phyloP scores from a whole-genome alignment of 208 protist genomes.

The Acanthamoeba sp. region DNA sequence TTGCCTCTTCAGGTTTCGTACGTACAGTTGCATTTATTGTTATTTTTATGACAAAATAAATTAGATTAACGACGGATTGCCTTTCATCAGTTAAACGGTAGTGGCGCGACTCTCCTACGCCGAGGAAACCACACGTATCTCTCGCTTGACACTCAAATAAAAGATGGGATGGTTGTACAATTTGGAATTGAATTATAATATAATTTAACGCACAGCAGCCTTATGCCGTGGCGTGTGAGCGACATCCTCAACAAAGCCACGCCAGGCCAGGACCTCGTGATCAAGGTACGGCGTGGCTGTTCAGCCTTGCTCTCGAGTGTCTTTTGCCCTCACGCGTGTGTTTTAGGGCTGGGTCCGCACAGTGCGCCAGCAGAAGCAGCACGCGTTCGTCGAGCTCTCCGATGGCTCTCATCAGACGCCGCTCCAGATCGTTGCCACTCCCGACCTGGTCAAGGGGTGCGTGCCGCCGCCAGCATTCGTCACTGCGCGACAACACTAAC shows the following conservation, averaged over 20 bases:
- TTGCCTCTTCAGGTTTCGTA: too few relatives aligned
- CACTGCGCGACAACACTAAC: too few relatives aligned
- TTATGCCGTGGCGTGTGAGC: conserved; percentile 31
- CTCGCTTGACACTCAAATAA: too few relatives aligned
- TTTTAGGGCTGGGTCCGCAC: conserved; percentile 56
- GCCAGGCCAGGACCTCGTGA: conserved; percentile 35
- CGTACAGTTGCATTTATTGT: too few relatives aligned
- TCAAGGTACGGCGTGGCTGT: conserved; percentile 17
- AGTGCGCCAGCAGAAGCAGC: conserved; percentile 71
- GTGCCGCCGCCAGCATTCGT: neutral
- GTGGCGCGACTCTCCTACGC: too few relatives aligned
- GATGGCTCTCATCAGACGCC: conserved; percentile 54
- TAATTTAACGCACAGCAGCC: too few relatives aligned
- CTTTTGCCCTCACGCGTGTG: neutral
- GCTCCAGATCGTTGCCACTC: conserved; percentile 64
- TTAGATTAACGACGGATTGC: too few relatives aligned
- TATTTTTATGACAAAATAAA: too few relatives aligned
- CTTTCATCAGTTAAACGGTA: too few relatives aligned
- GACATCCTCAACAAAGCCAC: conserved; percentile 31
- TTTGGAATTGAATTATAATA: too few relatives aligned
- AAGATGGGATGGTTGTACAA: too few relatives aligned
- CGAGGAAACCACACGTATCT: too few relatives aligned
- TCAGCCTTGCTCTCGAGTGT: neutral
- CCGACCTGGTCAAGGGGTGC: conserved; percentile 61
- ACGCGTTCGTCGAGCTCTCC: conserved; percentile 47